phyloP scores from a whole-genome alignment of 1,284 basidiomycete species.

The Ceratobasidium sp. region DNA sequence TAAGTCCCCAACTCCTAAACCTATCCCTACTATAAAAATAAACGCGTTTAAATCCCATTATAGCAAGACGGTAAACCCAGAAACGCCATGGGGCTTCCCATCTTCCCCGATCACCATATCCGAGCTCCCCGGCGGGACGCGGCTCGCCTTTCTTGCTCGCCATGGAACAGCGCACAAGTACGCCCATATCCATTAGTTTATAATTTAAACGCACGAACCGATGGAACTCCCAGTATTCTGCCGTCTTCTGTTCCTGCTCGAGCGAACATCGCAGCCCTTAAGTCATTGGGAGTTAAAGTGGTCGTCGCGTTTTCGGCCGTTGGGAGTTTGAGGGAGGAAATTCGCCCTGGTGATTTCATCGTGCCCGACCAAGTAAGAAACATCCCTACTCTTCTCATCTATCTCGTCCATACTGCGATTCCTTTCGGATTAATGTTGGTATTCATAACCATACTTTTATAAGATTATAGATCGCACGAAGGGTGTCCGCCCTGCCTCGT shows the following conservation, averaged over 20 bases:
- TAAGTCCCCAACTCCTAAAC: conserved; percentile 58
- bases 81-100: conserved; percentile 93
- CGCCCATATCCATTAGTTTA: conserved; percentile 9
- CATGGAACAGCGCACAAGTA: conserved; percentile 86
- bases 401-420: background rate
- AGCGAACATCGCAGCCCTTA: conserved; percentile 97
- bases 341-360: conserved; percentile 90
- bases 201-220: background rate
- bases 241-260: conserved; percentile 86
- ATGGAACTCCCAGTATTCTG: conserved; percentile 56
- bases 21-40: background rate
- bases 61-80: conserved; percentile 77
- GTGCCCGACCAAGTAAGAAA: conserved; percentile 77
- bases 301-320: conserved; percentile 97
- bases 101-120: conserved; percentile 93
- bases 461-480: conserved; percentile 96
- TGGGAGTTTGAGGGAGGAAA: conserved; percentile 95
- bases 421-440: background rate
- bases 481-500: conserved; percentile 86
- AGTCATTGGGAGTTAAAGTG: conserved; percentile 89
- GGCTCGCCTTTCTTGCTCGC: conserved; percentile 92
- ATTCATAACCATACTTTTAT: background rate
- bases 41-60: conserved; percentile 3
- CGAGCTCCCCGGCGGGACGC: conserved; percentile 80
- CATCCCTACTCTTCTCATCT: conserved; percentile 10